These are phyloP conservation scores for Samsoniella hepiali DNA, from an alignment of 2,329 filamentous ascomycete species.

Conservation along the genomic window DNA sequence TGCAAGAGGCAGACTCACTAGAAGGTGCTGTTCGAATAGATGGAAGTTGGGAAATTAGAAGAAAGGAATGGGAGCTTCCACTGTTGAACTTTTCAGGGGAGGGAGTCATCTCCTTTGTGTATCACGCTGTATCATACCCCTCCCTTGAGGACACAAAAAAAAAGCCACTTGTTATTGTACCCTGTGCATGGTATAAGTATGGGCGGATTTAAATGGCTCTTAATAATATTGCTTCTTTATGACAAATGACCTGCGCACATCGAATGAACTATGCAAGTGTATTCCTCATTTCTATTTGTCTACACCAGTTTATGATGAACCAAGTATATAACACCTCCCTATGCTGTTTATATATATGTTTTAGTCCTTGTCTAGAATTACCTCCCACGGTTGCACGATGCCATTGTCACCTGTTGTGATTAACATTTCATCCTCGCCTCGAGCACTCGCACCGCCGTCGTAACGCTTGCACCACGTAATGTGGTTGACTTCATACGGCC, in stretches of 20 bases:
- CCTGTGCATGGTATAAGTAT: constrained; percentile 25
- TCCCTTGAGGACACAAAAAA: constrained; percentile 26
- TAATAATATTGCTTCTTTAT: constrained; percentile 17
- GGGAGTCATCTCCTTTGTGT: constrained; percentile 29
- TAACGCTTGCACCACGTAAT: constrained; percentile 79
- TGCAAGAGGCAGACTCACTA: background rate
- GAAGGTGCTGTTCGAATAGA: background rate
- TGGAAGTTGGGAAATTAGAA: background rate
- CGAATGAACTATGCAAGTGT: background rate
- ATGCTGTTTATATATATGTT: background rate
- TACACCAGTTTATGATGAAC: background rate
- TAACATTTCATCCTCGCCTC: constrained; percentile 72
- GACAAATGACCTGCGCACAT: background rate
- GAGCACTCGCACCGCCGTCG: constrained; percentile 58
- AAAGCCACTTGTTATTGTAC: constrained; percentile 23
- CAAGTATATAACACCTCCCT: background rate
- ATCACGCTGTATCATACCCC: constrained; percentile 33
- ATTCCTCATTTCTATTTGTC: background rate
- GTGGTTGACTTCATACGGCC: constrained; percentile 93
- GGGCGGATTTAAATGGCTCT: constrained; percentile 17
- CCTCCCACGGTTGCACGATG: constrained; percentile 75
- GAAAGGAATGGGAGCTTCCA: constrained; percentile 14
- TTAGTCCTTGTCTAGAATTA: constrained; percentile 30
- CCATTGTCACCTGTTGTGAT: constrained; percentile 93
- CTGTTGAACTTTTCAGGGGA: constrained; percentile 23